A percentile compares a stretch with the other conserved stretches of the same genome.
Evolutionary conservation across 1,284 basidiomycete species (phyloP).

Genomic region (Sporisorium reilianum): DNA sequence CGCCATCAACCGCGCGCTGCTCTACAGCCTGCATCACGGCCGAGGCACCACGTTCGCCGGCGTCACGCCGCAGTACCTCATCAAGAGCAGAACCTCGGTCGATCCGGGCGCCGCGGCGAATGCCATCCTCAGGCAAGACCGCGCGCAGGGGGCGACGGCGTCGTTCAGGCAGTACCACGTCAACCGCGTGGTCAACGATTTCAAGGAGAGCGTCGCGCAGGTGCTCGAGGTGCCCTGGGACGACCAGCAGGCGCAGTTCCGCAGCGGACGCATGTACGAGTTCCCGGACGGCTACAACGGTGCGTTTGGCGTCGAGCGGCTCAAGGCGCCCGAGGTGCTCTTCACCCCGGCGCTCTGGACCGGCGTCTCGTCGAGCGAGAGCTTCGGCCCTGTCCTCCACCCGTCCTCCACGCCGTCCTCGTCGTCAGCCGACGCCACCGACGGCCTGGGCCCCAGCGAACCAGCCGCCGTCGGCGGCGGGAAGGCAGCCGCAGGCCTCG

Average conservation of each 20-base stretch:
- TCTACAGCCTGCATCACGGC: slow-evolving; percentile 57
- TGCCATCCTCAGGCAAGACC: slow-evolving; percentile 60
- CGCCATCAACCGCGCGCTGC: slow-evolving; percentile 40
- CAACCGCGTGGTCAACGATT: slow-evolving; percentile 86
- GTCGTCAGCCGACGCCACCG: slow-evolving; percentile 1
- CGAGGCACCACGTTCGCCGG: slow-evolving; percentile 38
- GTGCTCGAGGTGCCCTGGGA: slow-evolving; percentile 89
- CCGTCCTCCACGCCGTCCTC: slow-evolving; percentile 20
- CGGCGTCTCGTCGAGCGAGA: slow-evolving; percentile 33
- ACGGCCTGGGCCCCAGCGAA: background rate
- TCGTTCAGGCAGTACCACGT: slow-evolving; percentile 88
- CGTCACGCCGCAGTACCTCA: slow-evolving; percentile 78
- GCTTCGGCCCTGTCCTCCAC: slow-evolving; percentile 23
- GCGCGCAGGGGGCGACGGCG: slow-evolving; percentile 73
- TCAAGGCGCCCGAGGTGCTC: slow-evolving; percentile 86
- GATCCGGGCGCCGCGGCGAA: slow-evolving; percentile 79
- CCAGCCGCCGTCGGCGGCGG: slow-evolving; percentile 11
- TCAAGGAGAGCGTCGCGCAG: slow-evolving; percentile 88
- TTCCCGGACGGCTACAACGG: slow-evolving; percentile 94
- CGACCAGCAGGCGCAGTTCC: slow-evolving; percentile 74
- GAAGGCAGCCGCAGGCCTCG: slow-evolving; percentile 35
- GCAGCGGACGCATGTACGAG: slow-evolving; percentile 77
- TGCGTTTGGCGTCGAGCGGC: slow-evolving; percentile 85
- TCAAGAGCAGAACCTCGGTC: slow-evolving; percentile 77
- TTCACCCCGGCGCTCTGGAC: slow-evolving; percentile 82